Evolutionary conservation across 495 filamentous ascomycete genomes (phyloP), one percentile per base, ranked within the genome.

Genomic region (Aspergillus egyptiacus): DNA sequence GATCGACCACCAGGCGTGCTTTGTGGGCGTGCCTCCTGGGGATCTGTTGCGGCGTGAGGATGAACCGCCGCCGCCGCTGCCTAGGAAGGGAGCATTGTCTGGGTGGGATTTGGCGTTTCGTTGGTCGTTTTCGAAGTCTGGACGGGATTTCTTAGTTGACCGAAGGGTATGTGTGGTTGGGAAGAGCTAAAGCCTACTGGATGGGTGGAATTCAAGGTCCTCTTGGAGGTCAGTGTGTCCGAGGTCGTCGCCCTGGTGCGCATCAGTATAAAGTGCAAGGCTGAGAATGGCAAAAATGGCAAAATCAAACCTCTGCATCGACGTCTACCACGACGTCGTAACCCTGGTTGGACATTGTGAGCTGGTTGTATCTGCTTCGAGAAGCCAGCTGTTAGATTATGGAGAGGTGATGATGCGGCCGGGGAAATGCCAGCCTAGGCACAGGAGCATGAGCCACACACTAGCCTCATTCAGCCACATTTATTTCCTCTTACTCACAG

Each of bases 281-380:
- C 22, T 31, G 5, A 34, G 6, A 18, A 48, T 19, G 10, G 15
- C 3, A 38, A 8, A 27, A 1, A n/a, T 10, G 9, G 20, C 18
- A 6, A 19, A 31, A 27, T 19, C 53, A 44, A 68, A 89, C 89
- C 75, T 97, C 91, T 55, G 87, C 86, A 62, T 96, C 91, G 45
- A 96, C 82, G 59, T 97, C 93, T 20, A 98, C 93, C 57, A 98
- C 91, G 48, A 94, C 93, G 71, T 98, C 94, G 67, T 98, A 97
- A 54, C 90, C 89, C 54, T 82, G 74, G 63, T 84, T 85, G 42
- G 90, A 76, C 89, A 95, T 95, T 27, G 54, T 72, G 51, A 58
- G 54, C 53, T 38, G 41, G 50, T 59, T 57, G 56, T 48, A 30
- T 48, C 19, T 44, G 27, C 48, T 23, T 11, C 23, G 36, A 52